Evolutionary conservation across 2,329 filamentous ascomycete species (phyloP), one percentile per base, ranked within the genome.

Genomic region (Trichoderma afroharzianum): DNA sequence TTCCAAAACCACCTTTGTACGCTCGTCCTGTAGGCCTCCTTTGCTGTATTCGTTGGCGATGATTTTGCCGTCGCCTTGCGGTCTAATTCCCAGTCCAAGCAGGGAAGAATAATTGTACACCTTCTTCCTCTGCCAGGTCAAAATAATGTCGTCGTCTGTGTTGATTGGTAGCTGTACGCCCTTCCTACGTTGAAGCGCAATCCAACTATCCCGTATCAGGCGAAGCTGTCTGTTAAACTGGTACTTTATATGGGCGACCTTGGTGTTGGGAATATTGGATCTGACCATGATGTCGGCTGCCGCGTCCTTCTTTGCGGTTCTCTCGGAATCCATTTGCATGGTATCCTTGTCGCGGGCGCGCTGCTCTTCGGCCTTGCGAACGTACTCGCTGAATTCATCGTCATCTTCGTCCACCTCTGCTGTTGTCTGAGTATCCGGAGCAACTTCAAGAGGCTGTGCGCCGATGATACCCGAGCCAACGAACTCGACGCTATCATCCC

Each of bases 41-140:
- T 81, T 78, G 53, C 79, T 76, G 9, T 73, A 73, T 1, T 71
- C 72, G 59, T 83, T 79, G 12, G 78, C 76, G 24, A 87, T 80
- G 15, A 84, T 79, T 53, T 86, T 85, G 6, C 85, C 80, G 14
- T 77, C 76, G 6, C 73, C 77, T 12, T 82, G 79, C 0, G 84
- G 82, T 9, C 82, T 78, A 59, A 96, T 86, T 7, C 90, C 90
- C 7, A 97, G 82, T 62, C 87, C 90, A 68, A 86, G 85, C 72
- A 93, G 91, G 1, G 91, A 95, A 6, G 92, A 93, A n/a, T 88
- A 87, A 74, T 92, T 89, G 78, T 92, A 97, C 3, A 97, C 81
- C 72, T 89, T 88, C 71, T 88, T 88, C 30, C 88, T 87, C 74
- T 90, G 91, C 91, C 93, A 97, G 0, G 93, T 96, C 70, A 98